Percentiles rank a stretch among this genome's conserved stretches.
Evolutionary conservation across 1,139 yeast genomes (phyloP).

Genomic region (Yamadazyma jaroonii): DNA sequence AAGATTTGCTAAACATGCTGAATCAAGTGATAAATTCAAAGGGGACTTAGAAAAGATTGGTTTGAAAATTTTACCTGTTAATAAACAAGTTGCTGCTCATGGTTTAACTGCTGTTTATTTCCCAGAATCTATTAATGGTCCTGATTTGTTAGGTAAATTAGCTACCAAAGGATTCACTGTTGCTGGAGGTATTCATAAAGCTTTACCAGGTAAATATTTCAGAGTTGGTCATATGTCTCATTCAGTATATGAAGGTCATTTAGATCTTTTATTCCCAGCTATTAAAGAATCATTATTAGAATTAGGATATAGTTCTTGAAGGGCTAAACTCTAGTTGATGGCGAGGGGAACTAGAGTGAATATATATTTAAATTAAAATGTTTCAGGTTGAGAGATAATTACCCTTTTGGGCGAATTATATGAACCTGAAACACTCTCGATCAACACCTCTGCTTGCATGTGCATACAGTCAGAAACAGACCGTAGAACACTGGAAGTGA

Average conservation of each 20-base stretch:
- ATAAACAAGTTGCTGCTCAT: constrained; percentile 68
- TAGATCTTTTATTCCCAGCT: constrained; percentile 34
- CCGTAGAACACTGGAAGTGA: too few relatives aligned
- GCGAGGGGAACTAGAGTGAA: too few relatives aligned
- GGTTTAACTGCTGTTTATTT: constrained; percentile 87
- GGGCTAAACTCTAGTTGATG: too few relatives aligned
- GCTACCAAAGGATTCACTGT: constrained; percentile 71
- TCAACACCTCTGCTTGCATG: too few relatives aligned
- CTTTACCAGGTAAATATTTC: constrained; percentile 77
- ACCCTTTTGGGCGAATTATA: too few relatives aligned
- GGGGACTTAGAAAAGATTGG: constrained; percentile 53
- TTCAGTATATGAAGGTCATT: constrained; percentile 45
- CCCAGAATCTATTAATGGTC: constrained; percentile 72
- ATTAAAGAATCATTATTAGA: constrained; percentile 38
- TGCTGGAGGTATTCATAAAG: constrained; percentile 90
- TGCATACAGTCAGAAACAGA: too few relatives aligned
- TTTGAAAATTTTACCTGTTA: constrained; percentile 63
- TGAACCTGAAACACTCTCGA: too few relatives aligned
- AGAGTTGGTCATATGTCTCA: constrained; percentile 95
- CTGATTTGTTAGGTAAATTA: constrained; percentile 53
- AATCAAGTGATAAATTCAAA: constrained; percentile 67
- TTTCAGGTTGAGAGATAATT: too few relatives aligned
- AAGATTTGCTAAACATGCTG: constrained; percentile 63
- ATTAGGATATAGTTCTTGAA: constrained; percentile 17
- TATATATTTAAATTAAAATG: too few relatives aligned